These are phyloP conservation scores for Aspergillus tanneri DNA, from an alignment of 2,329 filamentous ascomycete genomes.

Conservation along the genomic window DNA sequence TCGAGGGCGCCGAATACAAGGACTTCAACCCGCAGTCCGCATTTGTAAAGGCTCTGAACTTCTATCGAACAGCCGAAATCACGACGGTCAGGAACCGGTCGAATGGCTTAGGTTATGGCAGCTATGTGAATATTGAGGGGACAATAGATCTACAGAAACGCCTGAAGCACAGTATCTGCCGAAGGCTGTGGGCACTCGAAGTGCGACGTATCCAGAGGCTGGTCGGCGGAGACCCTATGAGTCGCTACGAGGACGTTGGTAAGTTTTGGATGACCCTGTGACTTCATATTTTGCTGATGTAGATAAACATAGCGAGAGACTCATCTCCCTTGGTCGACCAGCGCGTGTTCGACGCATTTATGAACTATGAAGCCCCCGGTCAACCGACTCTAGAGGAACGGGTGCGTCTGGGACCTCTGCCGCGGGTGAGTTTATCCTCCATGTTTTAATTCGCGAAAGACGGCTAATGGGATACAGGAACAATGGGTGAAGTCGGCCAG, in stretches of 20 bases:
- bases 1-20: slow-evolving; percentile 41
- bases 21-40: slow-evolving; percentile 45
- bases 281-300: background rate
- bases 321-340: slow-evolving; percentile 32
- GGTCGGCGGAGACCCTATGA: slow-evolving; percentile 37
- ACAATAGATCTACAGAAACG: slow-evolving; percentile 42
- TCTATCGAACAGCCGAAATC: slow-evolving; percentile 42
- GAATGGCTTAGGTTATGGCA: slow-evolving; percentile 42
- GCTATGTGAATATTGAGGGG: slow-evolving; percentile 46
- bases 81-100: slow-evolving; percentile 38
- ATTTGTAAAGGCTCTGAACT: slow-evolving; percentile 41
- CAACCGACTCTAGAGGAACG: slow-evolving; percentile 39
- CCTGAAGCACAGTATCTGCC: slow-evolving; percentile 42
- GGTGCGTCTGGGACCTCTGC: slow-evolving; percentile 40
- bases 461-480: slow-evolving; percentile 31
- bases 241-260: slow-evolving; percentile 41
- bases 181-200: slow-evolving; percentile 45
- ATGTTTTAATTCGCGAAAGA: background rate
- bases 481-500: slow-evolving; percentile 37
- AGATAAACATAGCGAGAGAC: slow-evolving; percentile 30
- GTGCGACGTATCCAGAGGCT: slow-evolving; percentile 42
- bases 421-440: slow-evolving; percentile 30
- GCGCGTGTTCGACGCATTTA: slow-evolving; percentile 40
- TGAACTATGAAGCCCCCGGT: slow-evolving; percentile 40
- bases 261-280: slow-evolving; percentile 15